phyloP scores from a whole-genome alignment of 768 basidiomycete genomes.

The Leccinum subgranulosum region DNA sequence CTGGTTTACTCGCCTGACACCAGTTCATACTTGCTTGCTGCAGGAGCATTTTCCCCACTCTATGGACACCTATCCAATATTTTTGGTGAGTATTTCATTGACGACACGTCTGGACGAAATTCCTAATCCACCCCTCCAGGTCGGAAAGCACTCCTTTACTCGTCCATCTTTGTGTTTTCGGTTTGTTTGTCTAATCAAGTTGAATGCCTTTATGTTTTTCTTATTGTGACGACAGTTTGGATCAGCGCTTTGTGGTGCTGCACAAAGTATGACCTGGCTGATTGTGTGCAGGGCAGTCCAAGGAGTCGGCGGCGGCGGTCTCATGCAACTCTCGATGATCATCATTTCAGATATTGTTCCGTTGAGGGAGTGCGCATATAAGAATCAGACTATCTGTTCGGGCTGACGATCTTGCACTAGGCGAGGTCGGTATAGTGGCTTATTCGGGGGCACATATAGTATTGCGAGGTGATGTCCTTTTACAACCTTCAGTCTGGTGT shows the following conservation, averaged over 20 bases:
- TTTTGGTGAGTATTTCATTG: slow-evolving; percentile 24
- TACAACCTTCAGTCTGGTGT: slow-evolving; percentile 29
- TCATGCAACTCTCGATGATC: slow-evolving; percentile 72
- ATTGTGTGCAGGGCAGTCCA: slow-evolving; percentile 75
- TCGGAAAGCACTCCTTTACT: slow-evolving; percentile 67
- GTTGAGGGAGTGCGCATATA: slow-evolving; percentile 57
- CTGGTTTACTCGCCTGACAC: neutral
- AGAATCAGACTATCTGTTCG: neutral
- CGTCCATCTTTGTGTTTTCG: slow-evolving; percentile 60
- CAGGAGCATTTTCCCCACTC: slow-evolving; percentile 60
- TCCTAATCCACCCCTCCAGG: slow-evolving; percentile 30
- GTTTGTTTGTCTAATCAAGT: slow-evolving; percentile 34
- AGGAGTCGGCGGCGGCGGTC: slow-evolving; percentile 79
- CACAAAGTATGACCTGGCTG: slow-evolving; percentile 75
- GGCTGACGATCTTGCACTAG: neutral
- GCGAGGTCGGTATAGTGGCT: neutral
- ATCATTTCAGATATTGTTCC: slow-evolving; percentile 83
- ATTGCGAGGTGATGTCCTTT: neutral
- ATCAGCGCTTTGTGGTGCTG: slow-evolving; percentile 77
- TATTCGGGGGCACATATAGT: neutral
- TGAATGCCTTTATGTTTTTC: neutral
- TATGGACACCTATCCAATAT: slow-evolving; percentile 77
- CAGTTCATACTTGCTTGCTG: slow-evolving; percentile 72
- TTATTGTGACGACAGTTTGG: slow-evolving; percentile 50
- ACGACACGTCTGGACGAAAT: neutral